These are phyloP conservation scores for Ganoderma multipileum DNA, from an alignment of 1,284 basidiomycete species.

Conservation along the genomic window DNA sequence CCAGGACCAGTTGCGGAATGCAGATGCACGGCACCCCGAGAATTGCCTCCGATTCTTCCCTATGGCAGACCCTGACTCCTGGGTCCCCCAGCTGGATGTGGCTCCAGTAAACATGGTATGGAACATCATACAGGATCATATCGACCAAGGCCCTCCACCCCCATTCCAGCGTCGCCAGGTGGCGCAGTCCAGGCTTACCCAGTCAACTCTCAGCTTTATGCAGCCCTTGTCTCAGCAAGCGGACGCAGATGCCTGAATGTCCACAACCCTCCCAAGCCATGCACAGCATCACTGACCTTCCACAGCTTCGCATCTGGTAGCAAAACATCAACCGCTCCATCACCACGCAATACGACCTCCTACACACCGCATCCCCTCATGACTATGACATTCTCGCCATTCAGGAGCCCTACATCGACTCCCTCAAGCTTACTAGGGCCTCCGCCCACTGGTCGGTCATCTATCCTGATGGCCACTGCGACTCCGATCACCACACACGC, in stretches of 20 bases:
- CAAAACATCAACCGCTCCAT: slow-evolving; percentile 40
- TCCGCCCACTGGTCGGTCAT: slow-evolving; percentile 35
- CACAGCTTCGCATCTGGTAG: slow-evolving; percentile 34
- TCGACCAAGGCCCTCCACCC: accelerated
- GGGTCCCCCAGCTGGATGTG: neutral
- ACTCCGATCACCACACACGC: slow-evolving; percentile 20
- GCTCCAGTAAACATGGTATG: neutral
- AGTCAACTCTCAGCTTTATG: neutral
- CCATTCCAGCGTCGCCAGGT: neutral
- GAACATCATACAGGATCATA: neutral
- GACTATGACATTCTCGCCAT: slow-evolving; percentile 40
- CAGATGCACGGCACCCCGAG: neutral
- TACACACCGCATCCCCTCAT: slow-evolving; percentile 26
- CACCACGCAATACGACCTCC: slow-evolving; percentile 32
- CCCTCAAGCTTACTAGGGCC: slow-evolving; percentile 23
- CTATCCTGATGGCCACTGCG: slow-evolving; percentile 36
- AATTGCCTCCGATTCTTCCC: neutral
- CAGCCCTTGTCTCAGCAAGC: too few species aligned
- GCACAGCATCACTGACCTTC: neutral
- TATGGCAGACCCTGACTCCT: neutral
- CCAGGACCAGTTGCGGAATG: neutral
- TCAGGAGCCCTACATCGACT: slow-evolving; percentile 44
- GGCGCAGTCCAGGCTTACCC: neutral
- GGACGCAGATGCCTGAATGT: neutral
- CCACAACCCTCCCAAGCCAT: too few species aligned